phyloP scores from a whole-genome alignment of 176 grass and related monocot species.

The Poa pratensis region DNA sequence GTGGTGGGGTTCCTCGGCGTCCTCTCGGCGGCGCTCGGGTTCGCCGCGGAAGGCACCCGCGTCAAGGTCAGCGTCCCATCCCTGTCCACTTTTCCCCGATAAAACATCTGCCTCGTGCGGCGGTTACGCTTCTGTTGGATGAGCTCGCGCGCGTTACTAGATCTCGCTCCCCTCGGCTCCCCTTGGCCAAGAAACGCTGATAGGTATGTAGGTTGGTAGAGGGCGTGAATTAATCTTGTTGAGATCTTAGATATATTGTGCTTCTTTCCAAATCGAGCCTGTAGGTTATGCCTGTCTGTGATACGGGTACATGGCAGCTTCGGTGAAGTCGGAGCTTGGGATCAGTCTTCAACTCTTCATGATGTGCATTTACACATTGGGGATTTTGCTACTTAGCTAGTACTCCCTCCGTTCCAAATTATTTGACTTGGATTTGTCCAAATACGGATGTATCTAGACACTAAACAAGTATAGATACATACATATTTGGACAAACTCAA shows the following conservation, averaged over 20 bases:
- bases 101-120: neutral
- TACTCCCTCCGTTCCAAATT: no score
- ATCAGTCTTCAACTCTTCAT: neutral
- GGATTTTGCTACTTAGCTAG: neutral
- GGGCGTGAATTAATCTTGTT: neutral
- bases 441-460: no score
- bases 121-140: neutral
- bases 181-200: neutral
- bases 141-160: neutral
- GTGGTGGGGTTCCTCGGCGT: slow-evolving; percentile 81
- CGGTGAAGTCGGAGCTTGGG: neutral
- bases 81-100: neutral
- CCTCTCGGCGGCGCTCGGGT: slow-evolving; percentile 85
- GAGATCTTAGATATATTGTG: neutral
- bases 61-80: slow-evolving; percentile 59
- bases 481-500: no score
- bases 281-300: neutral
- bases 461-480: no score
- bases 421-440: no score
- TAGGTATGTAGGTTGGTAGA: no score
- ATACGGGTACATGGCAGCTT: neutral
- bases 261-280: neutral
- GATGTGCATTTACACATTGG: neutral
- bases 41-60: slow-evolving; percentile 89
- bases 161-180: neutral